Base-by-base conservation (phyloP, 208 protist genomes). In the Trypanosoma cruzi region DNA sequence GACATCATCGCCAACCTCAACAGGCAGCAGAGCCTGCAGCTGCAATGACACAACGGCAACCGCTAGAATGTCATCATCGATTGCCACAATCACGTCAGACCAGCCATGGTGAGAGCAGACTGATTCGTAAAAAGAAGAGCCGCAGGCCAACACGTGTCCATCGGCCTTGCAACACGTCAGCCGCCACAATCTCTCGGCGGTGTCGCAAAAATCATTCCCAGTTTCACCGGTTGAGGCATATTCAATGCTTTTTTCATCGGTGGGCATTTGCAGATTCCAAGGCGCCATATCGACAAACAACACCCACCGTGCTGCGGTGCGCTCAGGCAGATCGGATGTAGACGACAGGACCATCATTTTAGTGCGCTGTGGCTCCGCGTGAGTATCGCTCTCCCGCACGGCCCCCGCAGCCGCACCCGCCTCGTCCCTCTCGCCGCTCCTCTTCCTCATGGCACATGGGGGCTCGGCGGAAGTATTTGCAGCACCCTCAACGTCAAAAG, bases 41-140 rank as follows among this genome's bases (percentile, higher is more conserved):
- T 68, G 37, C n/a, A 75, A 28, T 6, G 55, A 50, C n/a, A 75
- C 55, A 22, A 62, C 70, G 26, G 62, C 7, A 44, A 24, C 14
- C 13, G 54, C 34, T 16, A 64, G 18, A 52, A 68, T 64, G 11
- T 62, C 44, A 20, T 75, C 62, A 24, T 32, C 62, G 10, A 68
- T 11, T 22, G 22, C 40, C 29, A 75, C 14, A 22, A 75, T 20
- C 14, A 52, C n/a, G 57, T 75, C 70, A 24, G 59, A 64, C 61
- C 70, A 75, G 24, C 70, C 70, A 42, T 34, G 40, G 7, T 28
- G 16, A 22, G n/a, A 42, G 50, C 44, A 68, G n/a, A 62, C 2
- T 20, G 53, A 57, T 5, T 18, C 28, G 14, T 42, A 24, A 46
- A 75, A 75, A 29, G 62, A 32, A 13, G 70, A 68, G 26, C 70